Conservation (phyloP, 169 alveolate genomes). For the Plasmodium coatneyi region DNA sequence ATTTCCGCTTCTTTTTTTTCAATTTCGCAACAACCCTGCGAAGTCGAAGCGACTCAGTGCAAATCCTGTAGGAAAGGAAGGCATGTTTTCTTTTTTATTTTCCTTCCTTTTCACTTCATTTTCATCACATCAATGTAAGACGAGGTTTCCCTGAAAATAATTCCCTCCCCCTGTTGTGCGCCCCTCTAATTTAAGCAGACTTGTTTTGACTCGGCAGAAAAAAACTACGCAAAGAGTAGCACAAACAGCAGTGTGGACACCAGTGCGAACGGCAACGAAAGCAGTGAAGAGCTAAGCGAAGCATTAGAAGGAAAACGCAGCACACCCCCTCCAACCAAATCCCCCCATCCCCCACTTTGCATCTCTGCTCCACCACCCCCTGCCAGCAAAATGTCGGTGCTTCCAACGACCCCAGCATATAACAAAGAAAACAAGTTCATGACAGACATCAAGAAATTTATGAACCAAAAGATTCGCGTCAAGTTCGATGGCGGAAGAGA, state of each 20-base stretch:
- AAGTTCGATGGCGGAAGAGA: constrained; percentile 91
- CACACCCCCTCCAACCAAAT: not conserved
- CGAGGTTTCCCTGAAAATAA: not conserved
- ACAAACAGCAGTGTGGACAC: not conserved
- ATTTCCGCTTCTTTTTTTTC: constrained; percentile 50
- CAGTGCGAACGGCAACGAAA: not conserved
- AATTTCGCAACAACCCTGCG: constrained; percentile 25
- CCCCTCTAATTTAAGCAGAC: not conserved
- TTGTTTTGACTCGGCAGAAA: not conserved
- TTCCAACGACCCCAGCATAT: constrained; percentile 48
- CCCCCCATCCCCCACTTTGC: not conserved
- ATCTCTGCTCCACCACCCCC: not conserved
- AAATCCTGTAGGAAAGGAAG: constrained; percentile 18
- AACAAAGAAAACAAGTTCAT: constrained; percentile 87
- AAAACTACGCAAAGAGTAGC: not conserved
- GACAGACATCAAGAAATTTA: constrained; percentile 84
- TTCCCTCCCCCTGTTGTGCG: not conserved
- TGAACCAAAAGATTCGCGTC: constrained; percentile 88
- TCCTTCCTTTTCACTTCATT: not conserved
- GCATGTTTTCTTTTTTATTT: not conserved
- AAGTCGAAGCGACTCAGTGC: constrained; percentile 51
- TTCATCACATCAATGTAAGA: not conserved
- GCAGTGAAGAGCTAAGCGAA: not conserved
- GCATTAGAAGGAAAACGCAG: not conserved
- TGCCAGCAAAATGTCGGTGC: constrained; percentile 54